phyloP scores from a whole-genome alignment of 2,329 filamentous ascomycete genomes.

The Cordyceps fumosorosea region DNA sequence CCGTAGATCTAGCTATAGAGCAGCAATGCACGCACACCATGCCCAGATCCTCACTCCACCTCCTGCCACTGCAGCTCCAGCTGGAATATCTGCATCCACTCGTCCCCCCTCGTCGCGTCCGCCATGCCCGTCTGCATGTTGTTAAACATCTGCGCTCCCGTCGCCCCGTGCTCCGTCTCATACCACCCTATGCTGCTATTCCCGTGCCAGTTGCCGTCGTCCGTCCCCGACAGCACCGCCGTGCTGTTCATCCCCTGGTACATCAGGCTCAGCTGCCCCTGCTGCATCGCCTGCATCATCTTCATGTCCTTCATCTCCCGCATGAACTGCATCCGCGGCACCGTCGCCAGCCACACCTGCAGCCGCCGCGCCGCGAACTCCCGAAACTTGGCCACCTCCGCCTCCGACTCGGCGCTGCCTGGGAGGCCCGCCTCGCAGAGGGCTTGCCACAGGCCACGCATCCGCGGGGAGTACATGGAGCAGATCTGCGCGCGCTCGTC shows the following conservation, averaged over 20 bases:
- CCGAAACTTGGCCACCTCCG: constrained; percentile 21
- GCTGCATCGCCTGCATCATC: constrained; percentile 28
- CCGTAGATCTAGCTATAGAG: too few relatives aligned
- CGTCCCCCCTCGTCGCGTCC: constrained; percentile 20
- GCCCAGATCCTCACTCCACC: constrained; percentile 22
- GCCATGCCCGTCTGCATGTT: constrained; percentile 27
- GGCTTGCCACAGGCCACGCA: constrained; percentile 29
- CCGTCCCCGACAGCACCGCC: constrained; percentile 20
- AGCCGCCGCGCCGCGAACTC: constrained; percentile 22
- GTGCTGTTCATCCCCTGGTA: constrained; percentile 28
- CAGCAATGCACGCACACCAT: too few relatives aligned
- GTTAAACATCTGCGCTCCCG: constrained; percentile 26
- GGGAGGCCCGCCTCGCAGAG: constrained; percentile 22
- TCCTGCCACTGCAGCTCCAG: constrained; percentile 24
- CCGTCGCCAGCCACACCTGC: constrained; percentile 24
- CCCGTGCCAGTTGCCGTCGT: constrained; percentile 27
- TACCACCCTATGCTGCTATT: constrained; percentile 30
- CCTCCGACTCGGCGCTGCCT: constrained; percentile 21
- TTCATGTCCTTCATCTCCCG: constrained; percentile 23
- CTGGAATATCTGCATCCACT: constrained; percentile 23
- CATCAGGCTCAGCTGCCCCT: constrained; percentile 26
- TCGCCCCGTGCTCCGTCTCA: constrained; percentile 28
- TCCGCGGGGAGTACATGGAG: constrained; percentile 31
- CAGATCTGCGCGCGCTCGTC: constrained; percentile 26
- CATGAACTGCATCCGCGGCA: constrained; percentile 25